These are phyloP conservation scores for Nicotiana sylvestris DNA, from an alignment of 257 asterid species.

Conservation along the genomic window DNA sequence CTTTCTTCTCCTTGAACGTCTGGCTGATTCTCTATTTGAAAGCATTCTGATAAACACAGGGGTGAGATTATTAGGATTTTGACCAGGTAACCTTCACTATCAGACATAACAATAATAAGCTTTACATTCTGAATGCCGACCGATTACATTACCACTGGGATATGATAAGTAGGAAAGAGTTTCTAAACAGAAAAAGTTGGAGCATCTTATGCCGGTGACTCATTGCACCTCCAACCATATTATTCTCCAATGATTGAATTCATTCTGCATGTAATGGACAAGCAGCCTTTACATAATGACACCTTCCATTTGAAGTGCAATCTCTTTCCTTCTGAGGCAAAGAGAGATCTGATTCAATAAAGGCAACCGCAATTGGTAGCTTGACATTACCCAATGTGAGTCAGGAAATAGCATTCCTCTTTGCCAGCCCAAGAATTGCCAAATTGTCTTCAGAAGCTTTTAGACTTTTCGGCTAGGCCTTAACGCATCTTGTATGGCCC, in stretches of 20 bases:
- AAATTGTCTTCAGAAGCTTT: not conserved
- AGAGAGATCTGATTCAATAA: not conserved
- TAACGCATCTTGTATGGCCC: not conserved
- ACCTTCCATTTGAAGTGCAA: not conserved
- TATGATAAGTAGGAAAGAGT: slow-evolving; percentile 2
- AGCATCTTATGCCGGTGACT: not conserved
- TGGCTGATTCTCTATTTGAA: slow-evolving; percentile 98
- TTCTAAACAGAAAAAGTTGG: not conserved
- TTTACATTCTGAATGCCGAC: not conserved
- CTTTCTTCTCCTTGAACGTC: slow-evolving; percentile 96
- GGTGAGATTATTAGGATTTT: not conserved
- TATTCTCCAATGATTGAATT: not conserved
- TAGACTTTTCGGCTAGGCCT: not conserved
- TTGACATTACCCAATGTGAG: not conserved
- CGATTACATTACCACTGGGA: not conserved
- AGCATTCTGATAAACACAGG: slow-evolving; percentile 66
- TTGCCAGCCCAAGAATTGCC: not conserved
- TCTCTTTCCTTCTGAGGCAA: not conserved
- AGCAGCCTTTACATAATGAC: slow-evolving; percentile 2
- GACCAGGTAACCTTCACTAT: not conserved
- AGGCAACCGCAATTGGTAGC: not conserved
- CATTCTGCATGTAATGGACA: not conserved
- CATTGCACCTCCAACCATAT: slow-evolving; percentile 1
- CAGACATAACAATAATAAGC: not conserved
- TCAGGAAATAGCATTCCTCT: not conserved